Conservation (phyloP, 257 asterid genomes). For the Coffea eugenioides region DNA sequence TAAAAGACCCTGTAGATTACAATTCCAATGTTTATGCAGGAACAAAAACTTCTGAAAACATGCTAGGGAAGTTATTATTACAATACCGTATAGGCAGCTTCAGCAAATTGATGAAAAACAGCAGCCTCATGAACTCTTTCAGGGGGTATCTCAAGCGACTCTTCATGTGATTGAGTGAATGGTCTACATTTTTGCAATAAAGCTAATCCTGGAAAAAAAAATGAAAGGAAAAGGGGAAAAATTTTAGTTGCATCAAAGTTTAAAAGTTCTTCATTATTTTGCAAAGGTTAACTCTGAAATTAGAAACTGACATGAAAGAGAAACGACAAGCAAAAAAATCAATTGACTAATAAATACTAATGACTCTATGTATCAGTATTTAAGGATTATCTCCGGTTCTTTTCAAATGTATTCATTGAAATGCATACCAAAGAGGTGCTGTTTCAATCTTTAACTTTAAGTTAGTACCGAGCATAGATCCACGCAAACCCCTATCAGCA, state of each 20-base stretch:
- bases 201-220: constrained; percentile 25
- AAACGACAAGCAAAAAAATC: background rate
- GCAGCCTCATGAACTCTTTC: constrained; percentile 27
- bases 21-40: constrained; percentile 6
- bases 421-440: too few relatives aligned
- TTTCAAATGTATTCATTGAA: too few relatives aligned
- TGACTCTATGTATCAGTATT: background rate
- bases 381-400: background rate
- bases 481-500: background rate
- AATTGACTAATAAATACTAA: background rate
- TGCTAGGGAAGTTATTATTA: background rate
- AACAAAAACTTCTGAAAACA: background rate
- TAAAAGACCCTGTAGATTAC: constrained; percentile 29
- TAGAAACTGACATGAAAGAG: background rate
- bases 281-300: background rate
- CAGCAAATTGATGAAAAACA: constrained; percentile 35
- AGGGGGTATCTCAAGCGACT: constrained; percentile 12
- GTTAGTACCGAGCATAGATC: too few relatives aligned
- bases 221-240: background rate
- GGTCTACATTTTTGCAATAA: constrained; percentile 22
- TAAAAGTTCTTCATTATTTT: background rate
- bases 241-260: background rate
- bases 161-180: constrained; percentile 15
- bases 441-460: too few relatives aligned
- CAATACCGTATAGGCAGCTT: constrained; percentile 37